Evolutionary conservation across 345 rosid species (phyloP).

Genomic region (Hypericum androsaemum): DNA sequence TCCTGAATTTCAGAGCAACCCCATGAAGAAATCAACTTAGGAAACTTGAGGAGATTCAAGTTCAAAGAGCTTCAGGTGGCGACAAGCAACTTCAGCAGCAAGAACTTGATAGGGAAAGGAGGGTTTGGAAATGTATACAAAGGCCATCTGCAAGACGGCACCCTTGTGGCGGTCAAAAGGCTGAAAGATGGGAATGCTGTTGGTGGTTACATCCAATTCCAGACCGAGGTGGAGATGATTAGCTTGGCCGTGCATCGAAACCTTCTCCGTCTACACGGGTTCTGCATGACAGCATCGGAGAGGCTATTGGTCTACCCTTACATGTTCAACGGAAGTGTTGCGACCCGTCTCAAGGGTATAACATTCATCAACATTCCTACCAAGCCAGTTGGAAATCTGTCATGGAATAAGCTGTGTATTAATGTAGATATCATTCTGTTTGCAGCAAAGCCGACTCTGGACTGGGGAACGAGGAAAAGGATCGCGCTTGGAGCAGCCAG

Average conservation of each 20-base stretch:
- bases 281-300: slow-evolving; percentile 68
- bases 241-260: slow-evolving; percentile 89
- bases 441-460: slow-evolving; percentile 71
- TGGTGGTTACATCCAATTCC: slow-evolving; percentile 79
- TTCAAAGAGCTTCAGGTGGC: slow-evolving; percentile 83
- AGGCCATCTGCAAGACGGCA: slow-evolving; percentile 37
- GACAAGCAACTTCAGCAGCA: slow-evolving; percentile 79
- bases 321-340: slow-evolving; percentile 95
- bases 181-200: slow-evolving; percentile 58
- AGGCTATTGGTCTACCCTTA: slow-evolving; percentile 83
- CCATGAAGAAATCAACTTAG: slow-evolving; percentile 58
- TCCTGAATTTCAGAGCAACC: slow-evolving; percentile 42
- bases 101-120: slow-evolving; percentile 79
- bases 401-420: not conserved
- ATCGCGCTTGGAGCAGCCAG: slow-evolving; percentile 90
- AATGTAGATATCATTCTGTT: not conserved
- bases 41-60: slow-evolving; percentile 76
- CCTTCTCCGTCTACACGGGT: slow-evolving; percentile 72
- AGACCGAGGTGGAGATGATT: slow-evolving; percentile 89
- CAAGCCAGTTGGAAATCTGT: not conserved
- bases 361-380: not conserved
- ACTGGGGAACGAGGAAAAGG: slow-evolving; percentile 85
- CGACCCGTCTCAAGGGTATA: slow-evolving; percentile 79
- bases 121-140: slow-evolving; percentile 93
- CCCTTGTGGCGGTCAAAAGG: slow-evolving; percentile 14